Evolutionary conservation across 768 basidiomycete species (phyloP).

Genomic region (Hebeloma cylindrosporum): DNA sequence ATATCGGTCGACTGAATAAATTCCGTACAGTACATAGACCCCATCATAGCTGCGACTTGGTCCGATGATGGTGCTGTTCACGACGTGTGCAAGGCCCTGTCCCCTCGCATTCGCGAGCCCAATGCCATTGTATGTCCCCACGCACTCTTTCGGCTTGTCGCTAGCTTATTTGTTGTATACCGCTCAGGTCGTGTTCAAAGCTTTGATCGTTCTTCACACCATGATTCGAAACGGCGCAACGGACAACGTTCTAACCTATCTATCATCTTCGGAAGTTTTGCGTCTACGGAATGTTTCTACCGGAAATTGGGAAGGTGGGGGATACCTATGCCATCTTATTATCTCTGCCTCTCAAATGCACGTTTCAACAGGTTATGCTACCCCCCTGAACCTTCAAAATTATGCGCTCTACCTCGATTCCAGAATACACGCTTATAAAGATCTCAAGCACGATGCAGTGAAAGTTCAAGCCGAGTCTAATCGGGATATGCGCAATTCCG

Average conservation of each 20-base stretch:
- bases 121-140: constrained; percentile 84
- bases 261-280: constrained; percentile 81
- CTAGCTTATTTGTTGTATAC: constrained; percentile 1
- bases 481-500: constrained; percentile 74
- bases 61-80: constrained; percentile 90
- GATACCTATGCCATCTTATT: neutral
- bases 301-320: constrained; percentile 85
- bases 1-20: constrained; percentile 7
- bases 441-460: constrained; percentile 92
- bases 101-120: constrained; percentile 84
- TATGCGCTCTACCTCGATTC: constrained; percentile 90
- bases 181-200: constrained; percentile 92
- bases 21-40: constrained; percentile 81
- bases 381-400: constrained; percentile 82
- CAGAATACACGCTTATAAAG: constrained; percentile 83
- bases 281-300: constrained; percentile 78
- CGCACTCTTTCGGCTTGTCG: neutral
- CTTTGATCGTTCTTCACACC: constrained; percentile 89
- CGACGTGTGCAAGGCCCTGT: constrained; percentile 89
- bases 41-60: constrained; percentile 96
- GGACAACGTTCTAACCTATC: constrained; percentile 84
- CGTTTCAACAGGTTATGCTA: constrained; percentile 63
- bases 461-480: constrained; percentile 93
- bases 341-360: neutral
- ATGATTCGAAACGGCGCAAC: constrained; percentile 98